Base-by-base conservation (phyloP, 352 stramenopile species). In the Phytophthora pisi region DNA sequence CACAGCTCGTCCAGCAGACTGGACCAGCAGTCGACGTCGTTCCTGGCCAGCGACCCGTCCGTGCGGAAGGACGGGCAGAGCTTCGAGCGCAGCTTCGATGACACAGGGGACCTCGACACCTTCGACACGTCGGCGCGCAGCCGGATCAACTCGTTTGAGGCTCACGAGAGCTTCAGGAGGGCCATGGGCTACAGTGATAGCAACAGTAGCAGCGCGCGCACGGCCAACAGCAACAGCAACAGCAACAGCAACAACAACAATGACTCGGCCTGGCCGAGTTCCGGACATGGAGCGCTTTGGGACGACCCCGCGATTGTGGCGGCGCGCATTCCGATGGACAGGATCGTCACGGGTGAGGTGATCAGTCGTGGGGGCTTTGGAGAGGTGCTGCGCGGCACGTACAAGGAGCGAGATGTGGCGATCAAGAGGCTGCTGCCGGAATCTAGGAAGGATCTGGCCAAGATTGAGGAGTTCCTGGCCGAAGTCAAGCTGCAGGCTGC, bases 351-450 rank as follows among this genome's bases (percentile, higher is more conserved):
- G 0, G 66, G 75, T 8, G 71, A 76, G 0, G 51, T 82, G 2
- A 55, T 90, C 16, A 86, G 79, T 57, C 70, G 74, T 0, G 81
- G 81, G 18, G 79, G 75, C 10, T 87, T 83, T 28, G 79, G 79
- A 34, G 71, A 84, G 26, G 81, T 90, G 18, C 72, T 81, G 20
- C 51, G 57, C 1, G 79, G 79, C 8, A 58, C 60, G 5, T 90
- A 83, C 68, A 70, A 77, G 30, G 49, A 70, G 24, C 18, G 56
- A 15, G 53, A 56, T 2, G 79, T 90, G 10, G 81, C 81, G 1
- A 79, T 90, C 56, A 90, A 90, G 70, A 58, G 70, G 6, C 51
- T 90, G 20, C 20, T 82, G 34, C 70, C 75, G 0, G 81, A 90
- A 28, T 62, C 66, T 1, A 72, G 79, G 3, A 64, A 75, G 24